Evolutionary conservation across 768 basidiomycete species (phyloP), one percentile per base, ranked within the genome.

Genomic region (Panaeolus cyanescens): DNA sequence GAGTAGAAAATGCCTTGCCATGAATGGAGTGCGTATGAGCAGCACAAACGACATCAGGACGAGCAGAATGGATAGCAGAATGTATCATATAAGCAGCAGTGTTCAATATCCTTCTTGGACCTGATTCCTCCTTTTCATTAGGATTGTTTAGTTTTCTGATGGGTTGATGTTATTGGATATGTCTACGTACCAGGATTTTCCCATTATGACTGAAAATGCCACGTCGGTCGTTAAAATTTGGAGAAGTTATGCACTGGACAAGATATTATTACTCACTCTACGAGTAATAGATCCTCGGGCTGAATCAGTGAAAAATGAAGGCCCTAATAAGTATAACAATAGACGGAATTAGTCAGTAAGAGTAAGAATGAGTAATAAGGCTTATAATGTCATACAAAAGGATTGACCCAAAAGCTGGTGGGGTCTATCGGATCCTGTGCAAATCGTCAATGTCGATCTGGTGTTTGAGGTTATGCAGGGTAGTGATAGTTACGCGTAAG

Each of bases 331-430:
- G n/a, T n/a, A n/a, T n/a, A n/a, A n/a, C n/a, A n/a, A 7, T 39
- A 50, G 22, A 50, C 13, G 45, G 9, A 15, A 30, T 50, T 28
- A 30, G 37, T 39, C 17, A 39, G 7, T 15, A 17, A n/a, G 10
- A 6, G 45, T 50, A 13, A 50, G 30, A 12, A 28, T 31, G 33
- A 12, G 20, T 28, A 40, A 54, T 20, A 3, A 37, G 28, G 9
- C 19, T 22, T 40, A 50, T 31, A 25, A 56, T 42, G 6, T 32
- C 70, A 60, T 60, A 77, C 80, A 62, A 79, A 79, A 1, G 80
- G 80, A 61, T 83, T 82, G 50, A 81, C 79, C 81, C 80, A 83
- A 72, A 81, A 81, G 59, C 77, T 77, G 63, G 78, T 74, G 19
- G 74, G 64, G 37, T 69, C 71, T 58, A 81, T 71, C 19, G 75